phyloP scores from a whole-genome alignment of 2,329 filamentous ascomycete genomes.

The Ophiostoma novo-ulmi region DNA sequence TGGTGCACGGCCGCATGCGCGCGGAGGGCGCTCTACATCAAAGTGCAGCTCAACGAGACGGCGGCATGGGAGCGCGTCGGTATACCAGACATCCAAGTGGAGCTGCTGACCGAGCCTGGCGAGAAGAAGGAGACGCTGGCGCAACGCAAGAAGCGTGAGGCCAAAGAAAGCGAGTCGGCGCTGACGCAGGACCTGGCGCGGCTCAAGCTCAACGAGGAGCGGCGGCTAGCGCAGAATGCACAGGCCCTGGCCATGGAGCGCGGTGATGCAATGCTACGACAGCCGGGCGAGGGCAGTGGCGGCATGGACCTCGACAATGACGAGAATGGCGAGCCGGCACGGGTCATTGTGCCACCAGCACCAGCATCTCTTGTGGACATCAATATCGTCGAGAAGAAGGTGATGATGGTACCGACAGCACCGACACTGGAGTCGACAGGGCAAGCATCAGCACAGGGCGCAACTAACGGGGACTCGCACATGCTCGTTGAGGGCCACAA shows the following conservation, averaged over 20 bases:
- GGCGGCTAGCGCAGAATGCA: slow-evolving; percentile 38
- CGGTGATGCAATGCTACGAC: slow-evolving; percentile 31
- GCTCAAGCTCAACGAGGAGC: slow-evolving; percentile 43
- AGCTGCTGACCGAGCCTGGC: slow-evolving; percentile 63
- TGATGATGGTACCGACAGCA: slow-evolving; percentile 37
- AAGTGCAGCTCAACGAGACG: slow-evolving; percentile 79
- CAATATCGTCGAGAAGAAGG: slow-evolving; percentile 49
- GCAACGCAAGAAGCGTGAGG: not conserved
- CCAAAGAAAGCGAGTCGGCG: slow-evolving; percentile 23
- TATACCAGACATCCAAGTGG: slow-evolving; percentile 51
- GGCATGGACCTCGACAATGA: slow-evolving; percentile 39
- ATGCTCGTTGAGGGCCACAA: slow-evolving; percentile 23
- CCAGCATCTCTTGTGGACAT: slow-evolving; percentile 41
- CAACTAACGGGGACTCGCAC: slow-evolving; percentile 12
- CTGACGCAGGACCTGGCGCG: slow-evolving; percentile 38
- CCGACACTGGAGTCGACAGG: slow-evolving; percentile 34
- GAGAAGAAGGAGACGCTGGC: slow-evolving; percentile 37
- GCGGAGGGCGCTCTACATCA: slow-evolving; percentile 73
- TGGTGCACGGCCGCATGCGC: slow-evolving; percentile 85
- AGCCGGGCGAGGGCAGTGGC: slow-evolving; percentile 40
- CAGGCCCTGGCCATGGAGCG: slow-evolving; percentile 49
- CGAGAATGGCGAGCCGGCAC: slow-evolving; percentile 21
- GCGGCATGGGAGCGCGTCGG: slow-evolving; percentile 77
- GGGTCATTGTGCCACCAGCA: slow-evolving; percentile 33
- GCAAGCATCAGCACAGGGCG: slow-evolving; percentile 35